These are phyloP conservation scores for Verticillium klebahnii DNA, from an alignment of 2,329 filamentous ascomycete species.

Conservation along the genomic window DNA sequence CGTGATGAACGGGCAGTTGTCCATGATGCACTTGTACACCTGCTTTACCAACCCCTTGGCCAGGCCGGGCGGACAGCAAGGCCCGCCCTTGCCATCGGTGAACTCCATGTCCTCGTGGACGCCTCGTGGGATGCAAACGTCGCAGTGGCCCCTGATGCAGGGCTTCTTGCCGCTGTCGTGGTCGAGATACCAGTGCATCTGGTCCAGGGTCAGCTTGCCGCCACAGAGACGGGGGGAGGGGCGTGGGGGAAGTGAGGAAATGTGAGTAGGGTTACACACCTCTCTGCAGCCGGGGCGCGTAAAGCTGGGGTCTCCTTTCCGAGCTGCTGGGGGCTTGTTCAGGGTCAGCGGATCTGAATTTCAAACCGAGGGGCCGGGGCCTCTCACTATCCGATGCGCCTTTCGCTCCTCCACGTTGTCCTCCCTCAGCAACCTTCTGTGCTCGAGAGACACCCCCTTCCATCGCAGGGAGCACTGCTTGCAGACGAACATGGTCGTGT, in stretches of 20 bases:
- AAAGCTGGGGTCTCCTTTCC: background rate
- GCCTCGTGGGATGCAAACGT: background rate
- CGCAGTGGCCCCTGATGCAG: constrained; percentile 11
- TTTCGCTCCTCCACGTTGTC: background rate
- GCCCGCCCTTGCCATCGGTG: background rate
- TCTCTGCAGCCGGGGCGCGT: background rate
- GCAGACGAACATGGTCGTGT: constrained; percentile 6
- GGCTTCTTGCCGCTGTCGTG: constrained; percentile 10
- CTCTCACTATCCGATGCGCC: background rate
- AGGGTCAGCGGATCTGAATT: background rate
- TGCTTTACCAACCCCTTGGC: background rate
- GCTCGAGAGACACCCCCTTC: constrained; percentile 4
- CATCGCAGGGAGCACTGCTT: constrained; percentile 9
- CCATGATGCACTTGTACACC: background rate
- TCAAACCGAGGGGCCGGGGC: background rate
- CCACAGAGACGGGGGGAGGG: background rate
- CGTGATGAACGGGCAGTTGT: constrained; percentile 1
- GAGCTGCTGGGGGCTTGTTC: background rate
- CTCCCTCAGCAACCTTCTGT: background rate
- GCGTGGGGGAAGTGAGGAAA: background rate
- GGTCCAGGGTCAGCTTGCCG: background rate
- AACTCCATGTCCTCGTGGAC: background rate
- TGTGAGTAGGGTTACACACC: background rate
- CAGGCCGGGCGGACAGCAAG: constrained; percentile 10
- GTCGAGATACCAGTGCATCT: constrained; percentile 9